Base-by-base conservation (phyloP, 2,329 filamentous ascomycete species). In the Alternaria sp. region DNA sequence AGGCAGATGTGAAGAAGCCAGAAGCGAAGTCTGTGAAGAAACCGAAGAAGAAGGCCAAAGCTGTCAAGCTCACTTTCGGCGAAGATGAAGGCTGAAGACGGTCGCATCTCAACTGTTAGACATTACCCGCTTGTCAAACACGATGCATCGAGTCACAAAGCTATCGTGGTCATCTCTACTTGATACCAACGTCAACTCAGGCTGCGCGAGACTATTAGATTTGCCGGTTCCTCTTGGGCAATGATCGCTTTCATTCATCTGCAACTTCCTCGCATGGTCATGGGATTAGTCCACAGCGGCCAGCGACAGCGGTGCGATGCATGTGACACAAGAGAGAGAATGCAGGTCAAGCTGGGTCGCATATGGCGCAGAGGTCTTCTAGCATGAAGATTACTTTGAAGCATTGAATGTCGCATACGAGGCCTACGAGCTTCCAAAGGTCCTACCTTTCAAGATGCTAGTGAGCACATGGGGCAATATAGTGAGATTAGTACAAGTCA, bases 41-140 rank as follows among this genome's bases (percentile, higher is more conserved):
- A 57, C 40, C 73, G 8, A 79, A 78, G 65, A 79, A 79, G 69
- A 79, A 78, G 59, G 63, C 68, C 9, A 80, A 80, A 57, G 63
- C 73, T 28, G 71, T 79, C 55, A 80, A 80, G 64, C 69, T 80
- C 26, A 78, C 77, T 0, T 80, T 80, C 50, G 78, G 74, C n/a
- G 76, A 77, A 61, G 73, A 75, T 19, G 73, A 74, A 28, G 67
- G 65, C 25, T 74, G 68, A 76, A 40, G 36, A 36, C n/a, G 17
- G 19, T 32, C 17, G 8, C n/a, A 30, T 44, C 12, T 15, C 44
- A 15, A 11, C 11, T 2, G 7, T 17, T 4, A 12, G n/a, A n/a
- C 6, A 26, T 21, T 15, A 10, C 13, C 28, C 28, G 2, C 36
- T 40, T 45, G 19, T 40, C 1, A 21, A 40, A 13, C n/a, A 11